Base-by-base conservation (phyloP, 176 grass and related monocot species). In the Lolium multiflorum region DNA sequence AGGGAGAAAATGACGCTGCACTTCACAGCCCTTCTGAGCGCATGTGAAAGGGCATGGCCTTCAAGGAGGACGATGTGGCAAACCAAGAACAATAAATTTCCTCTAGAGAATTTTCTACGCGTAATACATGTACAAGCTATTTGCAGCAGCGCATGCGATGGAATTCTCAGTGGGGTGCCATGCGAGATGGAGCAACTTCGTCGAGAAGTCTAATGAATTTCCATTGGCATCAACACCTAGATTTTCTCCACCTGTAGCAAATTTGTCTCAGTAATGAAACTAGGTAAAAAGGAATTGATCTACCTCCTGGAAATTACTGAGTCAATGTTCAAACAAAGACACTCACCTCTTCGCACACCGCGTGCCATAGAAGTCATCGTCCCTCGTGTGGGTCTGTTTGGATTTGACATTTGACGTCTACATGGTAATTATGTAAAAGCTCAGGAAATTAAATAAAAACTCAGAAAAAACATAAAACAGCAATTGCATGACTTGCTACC, bases 111-210 rank as follows among this genome's bases (percentile, higher is more conserved):
- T 76, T 88, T 71, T 85, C 89, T 94, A 97, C 58, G 91, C 95
- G 88, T 95, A 93, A 91, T 97, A 97, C 95, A 97, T 97, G 91
- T 97, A 97, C 95, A 97, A 71, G 81, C 95, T 97, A 91, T 97
- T 97, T 79, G 92, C 91, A 88, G 92, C 95, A 88, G 95, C 95
- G 79, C 95, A 97, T 78, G 95, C 95, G 3, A 97, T 90, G 21
- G 95, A 97, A 95, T 93, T 94, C 83, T 93, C 91, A 5, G 89
- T 93, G 2, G 95, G 95, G 78, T 97, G 95, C 95, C 95, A 97
- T 66, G 95, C 91, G 1, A 97, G 81, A 86, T 97, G 95, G 69
- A 97, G 95, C 68, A 97, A 87, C 74, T 97, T 97, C 4, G 92
- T 90, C 12, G 92, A 86, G 70, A 95, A 95, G 79, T 97, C 95